A percentile compares a stretch with the other conserved stretches of the same genome.
These are phyloP conservation scores for Lithohypha guttulata DNA, from an alignment of 2,329 filamentous ascomycete species.

Conservation along the genomic window DNA sequence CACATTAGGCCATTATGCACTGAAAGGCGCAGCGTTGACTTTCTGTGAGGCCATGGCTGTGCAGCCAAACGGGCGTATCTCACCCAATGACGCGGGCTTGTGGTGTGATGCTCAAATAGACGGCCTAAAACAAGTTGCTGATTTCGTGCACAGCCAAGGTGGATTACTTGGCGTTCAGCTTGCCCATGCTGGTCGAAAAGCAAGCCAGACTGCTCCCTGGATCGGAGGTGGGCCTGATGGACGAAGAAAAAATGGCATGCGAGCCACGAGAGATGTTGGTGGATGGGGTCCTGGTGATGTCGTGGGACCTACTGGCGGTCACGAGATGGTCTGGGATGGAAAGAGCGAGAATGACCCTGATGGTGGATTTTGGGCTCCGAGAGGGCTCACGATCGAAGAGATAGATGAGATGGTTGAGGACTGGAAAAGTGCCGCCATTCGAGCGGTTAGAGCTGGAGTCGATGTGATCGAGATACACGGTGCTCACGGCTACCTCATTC, in stretches of 20 bases:
- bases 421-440: constrained; percentile 36
- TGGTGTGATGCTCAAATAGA: constrained; percentile 29
- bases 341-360: constrained; percentile 14
- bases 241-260: constrained; percentile 15
- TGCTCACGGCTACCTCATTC: constrained; percentile 68
- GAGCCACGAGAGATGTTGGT: constrained; percentile 14
- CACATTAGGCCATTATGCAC: constrained; percentile 25
- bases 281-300: constrained; percentile 21
- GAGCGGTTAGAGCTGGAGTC: constrained; percentile 58
- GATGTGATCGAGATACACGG: constrained; percentile 73
- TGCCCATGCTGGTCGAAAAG: constrained; percentile 63
- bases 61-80: constrained; percentile 65
- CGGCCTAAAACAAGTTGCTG: constrained; percentile 48
- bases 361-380: constrained; percentile 19
- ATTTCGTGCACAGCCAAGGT: constrained; percentile 70
- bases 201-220: constrained; percentile 46
- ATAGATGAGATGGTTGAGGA: constrained; percentile 26
- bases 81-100: constrained; percentile 36
- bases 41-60: constrained; percentile 69
- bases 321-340: constrained; percentile 19
- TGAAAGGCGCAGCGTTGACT: constrained; percentile 20
- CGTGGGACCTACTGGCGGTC: constrained; percentile 19
- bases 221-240: constrained; percentile 21
- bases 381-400: constrained; percentile 23
- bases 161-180: constrained; percentile 72